A percentile compares a stretch with the other conserved stretches of the same genome.
phyloP scores from a whole-genome alignment of 345 rosid genomes.

The Brassica rapa region DNA sequence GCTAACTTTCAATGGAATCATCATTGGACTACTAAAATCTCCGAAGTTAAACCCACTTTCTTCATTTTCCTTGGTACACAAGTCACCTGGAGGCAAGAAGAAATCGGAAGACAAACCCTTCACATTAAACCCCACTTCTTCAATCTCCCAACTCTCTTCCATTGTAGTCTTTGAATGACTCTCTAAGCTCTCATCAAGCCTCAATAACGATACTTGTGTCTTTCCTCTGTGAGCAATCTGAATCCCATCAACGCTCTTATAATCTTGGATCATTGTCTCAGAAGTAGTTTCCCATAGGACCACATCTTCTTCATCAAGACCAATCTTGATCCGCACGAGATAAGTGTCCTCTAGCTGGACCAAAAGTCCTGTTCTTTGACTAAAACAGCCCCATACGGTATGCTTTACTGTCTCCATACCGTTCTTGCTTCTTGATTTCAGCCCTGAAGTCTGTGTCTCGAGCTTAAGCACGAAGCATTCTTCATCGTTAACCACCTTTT shows the following conservation, averaged over 20 bases:
- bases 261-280: slow-evolving; percentile 71
- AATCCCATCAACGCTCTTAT: slow-evolving; percentile 71
- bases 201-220: slow-evolving; percentile 62
- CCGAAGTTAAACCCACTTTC: slow-evolving; percentile 35
- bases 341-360: slow-evolving; percentile 77
- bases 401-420: slow-evolving; percentile 68
- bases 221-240: slow-evolving; percentile 77
- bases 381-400: slow-evolving; percentile 83
- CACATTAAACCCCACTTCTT: slow-evolving; percentile 88
- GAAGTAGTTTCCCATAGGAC: slow-evolving; percentile 83
- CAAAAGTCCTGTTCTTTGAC: slow-evolving; percentile 85
- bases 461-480: slow-evolving; percentile 76
- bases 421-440: slow-evolving; percentile 59
- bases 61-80: slow-evolving; percentile 55
- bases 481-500: slow-evolving; percentile 55
- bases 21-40: slow-evolving; percentile 32
- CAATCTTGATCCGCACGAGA: slow-evolving; percentile 55
- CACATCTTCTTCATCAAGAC: slow-evolving; percentile 45
- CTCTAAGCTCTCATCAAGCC: slow-evolving; percentile 63
- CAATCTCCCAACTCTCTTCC: slow-evolving; percentile 90
- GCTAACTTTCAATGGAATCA: slow-evolving; percentile 50
- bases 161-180: slow-evolving; percentile 71
- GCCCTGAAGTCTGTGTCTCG: slow-evolving; percentile 56
- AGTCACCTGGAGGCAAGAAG: slow-evolving; percentile 83
- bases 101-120: slow-evolving; percentile 80